Base-by-base conservation (phyloP, 495 filamentous ascomycete species). In the Talaromyces thailandensis region DNA sequence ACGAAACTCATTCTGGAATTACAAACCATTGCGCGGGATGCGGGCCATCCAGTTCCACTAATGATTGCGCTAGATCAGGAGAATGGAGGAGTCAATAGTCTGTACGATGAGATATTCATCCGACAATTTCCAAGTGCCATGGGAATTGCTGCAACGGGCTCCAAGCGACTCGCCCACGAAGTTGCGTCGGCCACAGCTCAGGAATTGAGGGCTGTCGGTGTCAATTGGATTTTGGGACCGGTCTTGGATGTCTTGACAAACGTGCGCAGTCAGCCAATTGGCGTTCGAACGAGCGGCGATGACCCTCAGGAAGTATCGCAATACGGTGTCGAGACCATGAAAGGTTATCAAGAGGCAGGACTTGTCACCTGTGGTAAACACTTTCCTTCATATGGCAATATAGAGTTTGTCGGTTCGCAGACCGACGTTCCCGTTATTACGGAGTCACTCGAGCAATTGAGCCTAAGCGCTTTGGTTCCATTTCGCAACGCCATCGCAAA, bases 31-130 rank as follows among this genome's bases (percentile, higher is more conserved):
- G 92, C 92, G 26, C 88, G 88, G 68, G 80, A 93, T 76, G 88
- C 92, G 60, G 90, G 91, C 48, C 92, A 96, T 71, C 87, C 87
- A 2, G 86, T 93, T 3, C 92, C 92, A 12, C 75, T 96, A 26
- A 76, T 91, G 61, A 96, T 96, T 67, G 90, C 89, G 14, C 69
- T 96, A 37, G 92, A 96, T 69, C 92, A 96, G 67, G 92, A 96
- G 71, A 96, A 96, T 88, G 92, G 92, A 55, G 92, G 92, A 4
- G 91, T 96, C 68, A 96, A 96, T 75, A 93, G 90, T 72, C 80
- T 96, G 16, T 96, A 91, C 68, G 92, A 96, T 76, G 90, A 93
- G 65, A 88, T 91, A 63, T 92, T 89, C 72, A 90, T 96, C 65
- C 88, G 90, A 62, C 92, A 96, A 69, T 96, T 93, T 65, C 92